A percentile compares a stretch with the other conserved stretches of the same genome.
phyloP scores from a whole-genome alignment of 345 rosid genomes.

The Moringa oleifera region DNA sequence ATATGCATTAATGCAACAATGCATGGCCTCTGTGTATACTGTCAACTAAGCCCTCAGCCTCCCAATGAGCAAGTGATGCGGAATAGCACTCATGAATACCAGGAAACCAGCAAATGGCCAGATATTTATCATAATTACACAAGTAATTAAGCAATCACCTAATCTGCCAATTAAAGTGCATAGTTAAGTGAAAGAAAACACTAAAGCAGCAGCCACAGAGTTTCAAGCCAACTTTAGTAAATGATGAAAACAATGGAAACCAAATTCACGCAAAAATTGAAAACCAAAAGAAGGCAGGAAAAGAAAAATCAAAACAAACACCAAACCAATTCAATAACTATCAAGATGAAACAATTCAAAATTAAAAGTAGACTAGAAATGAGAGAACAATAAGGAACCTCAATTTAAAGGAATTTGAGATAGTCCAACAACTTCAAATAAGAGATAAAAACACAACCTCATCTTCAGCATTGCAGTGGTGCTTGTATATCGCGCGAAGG shows the following conservation, averaged over 20 bases:
- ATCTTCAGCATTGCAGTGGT: conserved; percentile 76
- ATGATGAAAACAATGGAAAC: no score
- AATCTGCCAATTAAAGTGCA: not conserved
- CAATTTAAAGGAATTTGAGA: not conserved
- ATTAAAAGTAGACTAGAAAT: not conserved
- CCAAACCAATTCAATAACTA: not conserved
- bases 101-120: not conserved
- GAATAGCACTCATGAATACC: not conserved
- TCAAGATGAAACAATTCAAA: not conserved
- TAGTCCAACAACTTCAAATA: not conserved
- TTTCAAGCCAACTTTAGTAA: not conserved
- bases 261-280: not conserved
- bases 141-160: not conserved
- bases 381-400: not conserved
- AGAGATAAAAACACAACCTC: conserved; percentile 30
- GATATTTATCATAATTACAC: not conserved
- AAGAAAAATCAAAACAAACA: no score
- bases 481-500: conserved; percentile 52
- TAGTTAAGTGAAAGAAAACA: not conserved
- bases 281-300: not conserved
- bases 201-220: not conserved
- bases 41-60: not conserved
- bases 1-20: not conserved
- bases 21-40: not conserved
- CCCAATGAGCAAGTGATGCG: not conserved